Base-by-base conservation (phyloP, 805 yeast genomes). In the Candida dajiaensis region DNA sequence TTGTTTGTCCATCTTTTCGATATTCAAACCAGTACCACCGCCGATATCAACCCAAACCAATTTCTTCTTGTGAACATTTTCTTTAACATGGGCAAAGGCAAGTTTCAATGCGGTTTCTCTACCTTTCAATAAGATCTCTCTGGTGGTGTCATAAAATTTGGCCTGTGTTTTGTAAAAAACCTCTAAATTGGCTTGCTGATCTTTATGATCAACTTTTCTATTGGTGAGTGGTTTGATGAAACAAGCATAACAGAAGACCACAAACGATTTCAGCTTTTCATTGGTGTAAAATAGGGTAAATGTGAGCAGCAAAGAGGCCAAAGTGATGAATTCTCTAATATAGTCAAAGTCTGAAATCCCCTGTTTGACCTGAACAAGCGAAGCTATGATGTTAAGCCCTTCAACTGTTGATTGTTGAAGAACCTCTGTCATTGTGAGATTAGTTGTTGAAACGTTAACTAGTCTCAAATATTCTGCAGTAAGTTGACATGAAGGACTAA, bases 21-120 rank as follows among this genome's bases (percentile, higher is more conserved):
- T 82, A 66, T 86, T 86, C 64, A 80, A 73, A 41, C 95, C 95
- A 6, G 95, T 86, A 21, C 95, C 95, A 28, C 95, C 95, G 43
- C 95, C 95, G 58, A 87, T 76, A 61, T 84, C 90, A 42, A 84
- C 72, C 90, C 90, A 84, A 40, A 83, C 79, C 40, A 83, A 65
- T 43, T 74, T 73, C 37, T 62, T 58, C 23, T 63, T 64, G 44
- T 67, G 69, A 2, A 44, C 23, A 15, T 50, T 47, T 6, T 59
- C 50, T 40, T 50, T 59, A 33, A 83, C 64, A 62, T 85, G 89
- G 22, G 82, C 63, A 26, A 70, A 72, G 1, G 86, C 85, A 48
- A 84, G 62, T 43, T 71, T 71, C 46, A 85, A 68, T 47, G 87
- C 81, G 46, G 74, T 74, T 56, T 77, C 80, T 56, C 95, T 73